Evolutionary conservation across 1,284 basidiomycete species (phyloP).

Genomic region (Sanghuangporus weigelae): DNA sequence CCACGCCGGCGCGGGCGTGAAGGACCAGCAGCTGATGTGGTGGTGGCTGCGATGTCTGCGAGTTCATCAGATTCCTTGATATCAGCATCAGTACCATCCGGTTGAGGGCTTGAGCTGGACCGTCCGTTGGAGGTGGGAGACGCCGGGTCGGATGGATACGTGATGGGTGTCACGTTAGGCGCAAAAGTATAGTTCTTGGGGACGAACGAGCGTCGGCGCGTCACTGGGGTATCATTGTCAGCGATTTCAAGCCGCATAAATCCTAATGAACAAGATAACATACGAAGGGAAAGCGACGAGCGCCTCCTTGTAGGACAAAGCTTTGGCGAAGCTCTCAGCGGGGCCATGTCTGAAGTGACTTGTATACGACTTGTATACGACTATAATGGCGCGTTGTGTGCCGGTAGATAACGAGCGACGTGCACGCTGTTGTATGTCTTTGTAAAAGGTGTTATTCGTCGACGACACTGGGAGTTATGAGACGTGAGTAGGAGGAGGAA

Average conservation of each 20-base stretch:
- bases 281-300: constrained; percentile 38
- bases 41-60: neutral
- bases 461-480: neutral
- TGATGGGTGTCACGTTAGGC: constrained; percentile 64
- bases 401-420: neutral
- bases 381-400: neutral
- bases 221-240: neutral
- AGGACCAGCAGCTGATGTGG: neutral
- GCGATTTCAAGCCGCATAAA: neutral
- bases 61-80: neutral
- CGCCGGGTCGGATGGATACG: constrained; percentile 33
- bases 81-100: neutral
- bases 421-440: neutral
- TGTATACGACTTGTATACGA: neutral
- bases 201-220: constrained; percentile 23
- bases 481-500: neutral
- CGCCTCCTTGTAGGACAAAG: constrained; percentile 28
- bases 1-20: constrained; percentile 11
- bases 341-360: constrained; percentile 2
- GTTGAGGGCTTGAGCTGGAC: constrained; percentile 3
- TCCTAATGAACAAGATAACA: constrained; percentile 22
- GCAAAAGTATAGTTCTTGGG: constrained; percentile 56
- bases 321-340: neutral
- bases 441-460: neutral
- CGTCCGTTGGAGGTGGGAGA: constrained; percentile 5